These are phyloP conservation scores for Clonostachys sp. DNA, from an alignment of 2,329 filamentous ascomycete species.

Conservation along the genomic window DNA sequence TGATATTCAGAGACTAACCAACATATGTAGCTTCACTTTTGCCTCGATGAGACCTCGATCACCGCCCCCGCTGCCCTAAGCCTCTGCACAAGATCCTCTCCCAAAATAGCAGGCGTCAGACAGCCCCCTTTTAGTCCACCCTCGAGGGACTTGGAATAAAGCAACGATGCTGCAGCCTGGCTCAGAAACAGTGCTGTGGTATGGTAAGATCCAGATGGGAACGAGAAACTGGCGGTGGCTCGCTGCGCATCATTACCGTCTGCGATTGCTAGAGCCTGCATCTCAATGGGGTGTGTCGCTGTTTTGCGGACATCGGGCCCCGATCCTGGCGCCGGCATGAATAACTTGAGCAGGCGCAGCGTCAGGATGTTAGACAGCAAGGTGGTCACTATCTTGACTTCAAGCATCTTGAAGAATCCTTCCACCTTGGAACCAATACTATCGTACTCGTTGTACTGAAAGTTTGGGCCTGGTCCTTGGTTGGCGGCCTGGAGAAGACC, in stretches of 20 bases:
- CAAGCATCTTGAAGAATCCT: neutral
- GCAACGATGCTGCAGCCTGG: neutral
- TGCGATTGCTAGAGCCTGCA: neutral
- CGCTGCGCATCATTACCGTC: neutral
- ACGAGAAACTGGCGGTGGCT: neutral
- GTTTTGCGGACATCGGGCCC: neutral
- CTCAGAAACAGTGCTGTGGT: neutral
- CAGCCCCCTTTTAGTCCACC: neutral
- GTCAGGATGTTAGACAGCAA: neutral
- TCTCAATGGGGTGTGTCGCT: neutral
- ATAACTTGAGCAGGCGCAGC: neutral
- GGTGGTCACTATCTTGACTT: neutral
- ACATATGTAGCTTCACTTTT: too few relatives aligned
- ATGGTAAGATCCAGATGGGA: neutral
- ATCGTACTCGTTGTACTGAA: slow-evolving; percentile 52
- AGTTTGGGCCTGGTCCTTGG: slow-evolving; percentile 54
- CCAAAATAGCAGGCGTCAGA: neutral
- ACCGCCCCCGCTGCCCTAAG: neutral
- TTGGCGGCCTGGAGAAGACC: slow-evolving; percentile 44
- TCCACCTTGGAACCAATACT: neutral
- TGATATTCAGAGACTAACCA: too few relatives aligned
- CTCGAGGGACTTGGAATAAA: neutral
- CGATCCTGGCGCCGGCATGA: neutral
- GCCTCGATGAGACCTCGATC: too few relatives aligned
- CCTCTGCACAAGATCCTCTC: neutral